Conservation (phyloP, 2,329 filamentous ascomycete species). For the Exophiala sideris region DNA sequence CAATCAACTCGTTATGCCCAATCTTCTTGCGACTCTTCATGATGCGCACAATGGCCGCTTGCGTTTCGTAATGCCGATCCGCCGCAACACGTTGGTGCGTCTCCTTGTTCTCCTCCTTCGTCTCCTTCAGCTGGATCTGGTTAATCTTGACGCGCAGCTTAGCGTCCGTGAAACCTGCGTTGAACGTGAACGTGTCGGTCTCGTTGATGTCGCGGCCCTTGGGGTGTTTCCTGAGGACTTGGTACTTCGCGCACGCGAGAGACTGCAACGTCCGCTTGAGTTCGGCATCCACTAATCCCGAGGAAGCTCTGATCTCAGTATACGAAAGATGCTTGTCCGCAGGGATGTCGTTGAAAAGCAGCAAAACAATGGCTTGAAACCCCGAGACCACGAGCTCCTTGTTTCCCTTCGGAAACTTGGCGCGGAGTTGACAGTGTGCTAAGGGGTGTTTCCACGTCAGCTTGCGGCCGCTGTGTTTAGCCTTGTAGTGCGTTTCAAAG, state of each 20-base stretch:
- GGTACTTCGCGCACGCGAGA: slow-evolving; percentile 83
- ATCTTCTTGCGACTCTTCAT: slow-evolving; percentile 94
- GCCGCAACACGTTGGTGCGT: slow-evolving; percentile 86
- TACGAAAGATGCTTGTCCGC: slow-evolving; percentile 67
- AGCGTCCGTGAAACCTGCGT: slow-evolving; percentile 69
- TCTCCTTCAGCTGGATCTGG: slow-evolving; percentile 96
- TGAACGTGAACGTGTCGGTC: slow-evolving; percentile 82
- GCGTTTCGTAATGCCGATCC: slow-evolving; percentile 92
- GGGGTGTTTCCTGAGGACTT: slow-evolving; percentile 80
- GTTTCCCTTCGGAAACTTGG: slow-evolving; percentile 70
- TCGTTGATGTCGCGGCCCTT: slow-evolving; percentile 74
- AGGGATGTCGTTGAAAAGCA: slow-evolving; percentile 77
- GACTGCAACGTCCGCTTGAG: slow-evolving; percentile 90
- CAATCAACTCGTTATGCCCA: slow-evolving; percentile 79
- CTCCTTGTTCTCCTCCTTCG: slow-evolving; percentile 87
- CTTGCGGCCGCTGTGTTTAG: slow-evolving; percentile 82
- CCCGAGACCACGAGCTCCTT: slow-evolving; percentile 90
- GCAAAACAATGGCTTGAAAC: slow-evolving; percentile 85
- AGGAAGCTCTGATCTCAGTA: slow-evolving; percentile 68
- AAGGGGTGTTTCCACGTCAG: slow-evolving; percentile 90
- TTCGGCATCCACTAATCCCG: slow-evolving; percentile 71
- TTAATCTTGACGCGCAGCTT: slow-evolving; percentile 97
- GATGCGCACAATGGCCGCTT: slow-evolving; percentile 93
- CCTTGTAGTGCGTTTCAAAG: slow-evolving; percentile 83
- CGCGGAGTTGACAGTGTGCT: slow-evolving; percentile 84